Evolutionary conservation across 176 grass and related monocot species (phyloP).

Genomic region (Poa pratensis): DNA sequence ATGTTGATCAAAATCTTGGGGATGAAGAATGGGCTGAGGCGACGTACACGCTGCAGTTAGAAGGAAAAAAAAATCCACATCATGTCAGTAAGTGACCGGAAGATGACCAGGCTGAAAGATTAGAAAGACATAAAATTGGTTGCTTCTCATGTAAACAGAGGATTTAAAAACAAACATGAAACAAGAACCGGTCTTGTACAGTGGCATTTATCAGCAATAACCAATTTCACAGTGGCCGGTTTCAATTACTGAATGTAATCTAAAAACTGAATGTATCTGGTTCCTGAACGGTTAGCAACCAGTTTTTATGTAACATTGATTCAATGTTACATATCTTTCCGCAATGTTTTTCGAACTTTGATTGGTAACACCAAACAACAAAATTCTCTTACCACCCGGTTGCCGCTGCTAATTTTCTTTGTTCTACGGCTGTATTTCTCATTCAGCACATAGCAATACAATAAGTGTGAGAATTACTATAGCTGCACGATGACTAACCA

Average conservation of each 20-base stretch:
- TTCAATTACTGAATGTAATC: neutral
- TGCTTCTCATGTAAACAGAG: neutral
- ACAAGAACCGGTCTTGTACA: neutral
- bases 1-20: slow-evolving; percentile 98
- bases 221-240: neutral
- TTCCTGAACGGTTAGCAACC: neutral
- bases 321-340: neutral
- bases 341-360: neutral
- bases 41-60: slow-evolving; percentile 65
- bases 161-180: neutral
- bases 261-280: neutral
- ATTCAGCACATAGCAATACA: neutral
- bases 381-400: neutral
- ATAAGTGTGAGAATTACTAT: slow-evolving; percentile 1
- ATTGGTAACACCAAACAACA: neutral
- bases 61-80: slow-evolving; percentile 27
- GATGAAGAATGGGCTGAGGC: slow-evolving; percentile 88
- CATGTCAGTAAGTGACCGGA: neutral
- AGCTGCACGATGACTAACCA: neutral
- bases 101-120: neutral
- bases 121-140: neutral
- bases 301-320: neutral
- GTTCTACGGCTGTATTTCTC: neutral
- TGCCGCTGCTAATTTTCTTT: neutral
- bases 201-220: neutral